A percentile compares a stretch with the other conserved stretches of the same genome.
Conservation (phyloP, 352 stramenopile genomes). For the Elongisporangium senticosum region DNA sequence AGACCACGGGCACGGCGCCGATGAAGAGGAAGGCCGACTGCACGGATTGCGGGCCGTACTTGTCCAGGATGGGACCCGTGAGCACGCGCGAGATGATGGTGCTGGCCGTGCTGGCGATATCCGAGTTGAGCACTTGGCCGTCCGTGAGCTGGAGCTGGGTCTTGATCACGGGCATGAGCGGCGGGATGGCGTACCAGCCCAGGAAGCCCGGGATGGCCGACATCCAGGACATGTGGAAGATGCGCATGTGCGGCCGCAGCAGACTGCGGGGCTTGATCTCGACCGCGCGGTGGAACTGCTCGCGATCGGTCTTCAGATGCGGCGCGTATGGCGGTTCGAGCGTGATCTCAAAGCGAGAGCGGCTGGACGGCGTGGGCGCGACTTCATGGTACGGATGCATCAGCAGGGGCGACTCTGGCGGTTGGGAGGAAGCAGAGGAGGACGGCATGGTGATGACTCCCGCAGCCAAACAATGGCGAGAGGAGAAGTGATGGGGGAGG, state of each 20-base stretch:
- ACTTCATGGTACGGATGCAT: constrained; percentile 1
- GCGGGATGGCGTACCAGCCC: constrained; percentile 93
- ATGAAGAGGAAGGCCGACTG: constrained; percentile 81
- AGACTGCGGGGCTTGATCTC: constrained; percentile 78
- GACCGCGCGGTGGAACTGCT: constrained; percentile 64
- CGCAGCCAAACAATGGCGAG: background rate
- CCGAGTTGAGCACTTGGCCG: constrained; percentile 87
- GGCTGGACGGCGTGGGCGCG: background rate
- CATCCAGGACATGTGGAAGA: constrained; percentile 91
- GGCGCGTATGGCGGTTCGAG: constrained; percentile 33
- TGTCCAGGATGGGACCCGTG: constrained; percentile 91
- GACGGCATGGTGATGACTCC: background rate
- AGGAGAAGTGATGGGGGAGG: background rate
- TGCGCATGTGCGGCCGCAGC: constrained; percentile 90
- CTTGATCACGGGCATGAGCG: constrained; percentile 90
- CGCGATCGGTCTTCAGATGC: constrained; percentile 27
- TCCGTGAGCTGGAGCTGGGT: constrained; percentile 79
- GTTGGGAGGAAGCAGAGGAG: background rate
- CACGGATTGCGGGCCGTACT: constrained; percentile 82
- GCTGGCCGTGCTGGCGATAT: constrained; percentile 88
- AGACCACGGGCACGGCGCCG: constrained; percentile 82
- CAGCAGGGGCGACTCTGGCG: background rate
- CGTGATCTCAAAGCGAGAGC: constrained; percentile 5
- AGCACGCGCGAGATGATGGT: constrained; percentile 92
- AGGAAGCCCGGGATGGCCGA: constrained; percentile 92